These are phyloP conservation scores for Flueggea neowawraea DNA, from an alignment of 441 rosid species.

Conservation along the genomic window DNA sequence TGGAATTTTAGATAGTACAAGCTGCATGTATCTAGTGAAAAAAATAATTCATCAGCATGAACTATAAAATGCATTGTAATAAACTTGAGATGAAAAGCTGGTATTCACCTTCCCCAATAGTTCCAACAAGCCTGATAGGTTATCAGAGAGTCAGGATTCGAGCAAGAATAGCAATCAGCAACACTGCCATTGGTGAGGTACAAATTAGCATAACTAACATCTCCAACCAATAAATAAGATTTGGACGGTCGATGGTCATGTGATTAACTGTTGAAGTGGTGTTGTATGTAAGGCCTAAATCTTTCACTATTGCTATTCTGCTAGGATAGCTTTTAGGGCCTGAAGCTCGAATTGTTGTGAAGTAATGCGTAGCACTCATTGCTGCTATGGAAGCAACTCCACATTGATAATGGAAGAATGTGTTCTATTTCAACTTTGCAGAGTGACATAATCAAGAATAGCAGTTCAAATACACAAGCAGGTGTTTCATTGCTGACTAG, in stretches of 20 bases:
- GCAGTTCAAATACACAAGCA: no score
- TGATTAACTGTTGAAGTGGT: constrained; percentile 55
- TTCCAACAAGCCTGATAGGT: constrained; percentile 96
- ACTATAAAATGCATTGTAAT: no score
- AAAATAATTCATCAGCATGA: neutral
- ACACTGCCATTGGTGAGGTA: constrained; percentile 72
- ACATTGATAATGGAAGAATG: constrained; percentile 57
- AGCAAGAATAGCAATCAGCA: constrained; percentile 52
- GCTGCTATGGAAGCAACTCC: constrained; percentile 68
- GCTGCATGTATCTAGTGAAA: constrained; percentile 70
- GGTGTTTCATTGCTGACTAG: no score
- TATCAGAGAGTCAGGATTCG: constrained; percentile 32
- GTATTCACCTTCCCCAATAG: constrained; percentile 91
- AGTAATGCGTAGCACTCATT: constrained; percentile 50
- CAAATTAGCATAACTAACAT: constrained; percentile 66
- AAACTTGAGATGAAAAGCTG: neutral
- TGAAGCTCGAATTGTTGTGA: constrained; percentile 73
- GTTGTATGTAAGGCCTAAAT: constrained; percentile 75
- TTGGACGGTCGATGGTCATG: constrained; percentile 57
- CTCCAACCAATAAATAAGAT: constrained; percentile 76
- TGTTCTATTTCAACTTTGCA: constrained; percentile 59
- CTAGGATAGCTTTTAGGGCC: constrained; percentile 46
- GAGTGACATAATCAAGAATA: no score
- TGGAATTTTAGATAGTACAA: constrained; percentile 53
- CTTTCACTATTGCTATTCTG: constrained; percentile 66